Evolutionary conservation across 2,329 filamentous ascomycete genomes (phyloP).

Genomic region (Coniochaeta pulveracea): DNA sequence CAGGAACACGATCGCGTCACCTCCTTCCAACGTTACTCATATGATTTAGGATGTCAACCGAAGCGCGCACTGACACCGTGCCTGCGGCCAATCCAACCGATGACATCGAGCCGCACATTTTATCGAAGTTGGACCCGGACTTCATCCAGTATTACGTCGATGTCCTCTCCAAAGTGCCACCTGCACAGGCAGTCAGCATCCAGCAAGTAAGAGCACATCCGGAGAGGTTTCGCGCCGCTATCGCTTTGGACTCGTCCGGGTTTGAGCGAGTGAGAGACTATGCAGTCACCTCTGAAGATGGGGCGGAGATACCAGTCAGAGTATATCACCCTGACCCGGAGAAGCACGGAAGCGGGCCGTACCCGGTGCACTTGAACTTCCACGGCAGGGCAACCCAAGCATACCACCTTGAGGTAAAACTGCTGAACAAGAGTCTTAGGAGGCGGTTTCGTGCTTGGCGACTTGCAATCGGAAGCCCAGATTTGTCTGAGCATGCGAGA

Average conservation of each 20-base stretch:
- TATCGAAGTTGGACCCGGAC: slow-evolving; percentile 18
- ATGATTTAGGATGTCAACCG: neutral
- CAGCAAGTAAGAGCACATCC: slow-evolving; percentile 19
- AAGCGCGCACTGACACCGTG: neutral
- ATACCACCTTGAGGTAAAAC: too few relatives aligned
- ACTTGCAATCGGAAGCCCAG: slow-evolving; percentile 19
- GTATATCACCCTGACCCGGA: slow-evolving; percentile 21
- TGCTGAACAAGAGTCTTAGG: slow-evolving; percentile 12
- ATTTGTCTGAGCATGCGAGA: slow-evolving; percentile 24
- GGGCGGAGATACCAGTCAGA: slow-evolving; percentile 16
- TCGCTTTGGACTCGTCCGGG: slow-evolving; percentile 16
- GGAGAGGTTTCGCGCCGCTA: slow-evolving; percentile 13
- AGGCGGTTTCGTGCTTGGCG: slow-evolving; percentile 25
- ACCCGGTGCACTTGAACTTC: slow-evolving; percentile 23
- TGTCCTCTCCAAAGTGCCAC: slow-evolving; percentile 11
- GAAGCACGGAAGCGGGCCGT: slow-evolving; percentile 18
- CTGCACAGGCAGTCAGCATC: slow-evolving; percentile 14
- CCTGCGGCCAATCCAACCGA: slow-evolving; percentile 8
- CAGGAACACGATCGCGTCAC: too few relatives aligned
- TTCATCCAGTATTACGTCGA: slow-evolving; percentile 17
- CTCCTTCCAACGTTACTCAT: neutral
- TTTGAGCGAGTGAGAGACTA: slow-evolving; percentile 16
- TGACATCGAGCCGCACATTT: slow-evolving; percentile 13
- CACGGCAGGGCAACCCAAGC: slow-evolving; percentile 16
- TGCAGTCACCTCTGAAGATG: slow-evolving; percentile 17